Evolutionary conservation across 345 rosid species (phyloP).

Genomic region (Eucalyptus victrix): DNA sequence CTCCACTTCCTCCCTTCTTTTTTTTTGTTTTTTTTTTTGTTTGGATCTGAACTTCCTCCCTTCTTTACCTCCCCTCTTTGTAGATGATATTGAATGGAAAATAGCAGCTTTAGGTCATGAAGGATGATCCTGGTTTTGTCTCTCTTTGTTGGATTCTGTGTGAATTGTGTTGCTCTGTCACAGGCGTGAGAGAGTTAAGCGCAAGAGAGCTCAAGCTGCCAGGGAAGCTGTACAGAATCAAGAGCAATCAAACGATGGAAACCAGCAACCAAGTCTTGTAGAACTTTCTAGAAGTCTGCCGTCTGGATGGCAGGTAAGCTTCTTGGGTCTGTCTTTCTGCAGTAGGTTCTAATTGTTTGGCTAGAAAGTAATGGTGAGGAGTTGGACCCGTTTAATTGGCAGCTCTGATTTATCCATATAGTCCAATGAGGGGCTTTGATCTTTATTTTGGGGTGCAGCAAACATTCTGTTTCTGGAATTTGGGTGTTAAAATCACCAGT

Average conservation of each 20-base stretch:
- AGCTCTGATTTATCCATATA: neutral
- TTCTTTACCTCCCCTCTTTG: neutral
- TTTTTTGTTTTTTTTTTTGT: too few relatives aligned
- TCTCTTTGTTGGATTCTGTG: neutral
- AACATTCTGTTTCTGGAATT: neutral
- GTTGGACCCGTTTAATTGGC: neutral
- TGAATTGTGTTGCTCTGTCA: neutral
- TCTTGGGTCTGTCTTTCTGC: neutral
- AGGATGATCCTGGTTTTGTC: neutral
- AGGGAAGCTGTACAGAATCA: slow-evolving; percentile 18
- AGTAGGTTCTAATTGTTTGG: neutral
- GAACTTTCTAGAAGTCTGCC: slow-evolving; percentile 54
- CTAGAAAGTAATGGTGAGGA: neutral
- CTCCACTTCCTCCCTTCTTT: neutral
- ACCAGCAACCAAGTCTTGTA: slow-evolving; percentile 34
- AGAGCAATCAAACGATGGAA: slow-evolving; percentile 12
- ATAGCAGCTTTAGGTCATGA: neutral
- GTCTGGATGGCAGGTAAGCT: slow-evolving; percentile 78
- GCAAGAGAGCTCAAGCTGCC: slow-evolving; percentile 51
- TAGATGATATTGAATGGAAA: neutral
- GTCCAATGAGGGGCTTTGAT: neutral
- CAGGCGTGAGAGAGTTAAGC: slow-evolving; percentile 95
- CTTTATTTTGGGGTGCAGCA: neutral
- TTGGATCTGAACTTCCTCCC: neutral
- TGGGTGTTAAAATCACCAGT: neutral